Evolutionary conservation across 1,139 yeast species (phyloP), one percentile per base, ranked within the genome.

Genomic region (Protomyces gravidus): DNA sequence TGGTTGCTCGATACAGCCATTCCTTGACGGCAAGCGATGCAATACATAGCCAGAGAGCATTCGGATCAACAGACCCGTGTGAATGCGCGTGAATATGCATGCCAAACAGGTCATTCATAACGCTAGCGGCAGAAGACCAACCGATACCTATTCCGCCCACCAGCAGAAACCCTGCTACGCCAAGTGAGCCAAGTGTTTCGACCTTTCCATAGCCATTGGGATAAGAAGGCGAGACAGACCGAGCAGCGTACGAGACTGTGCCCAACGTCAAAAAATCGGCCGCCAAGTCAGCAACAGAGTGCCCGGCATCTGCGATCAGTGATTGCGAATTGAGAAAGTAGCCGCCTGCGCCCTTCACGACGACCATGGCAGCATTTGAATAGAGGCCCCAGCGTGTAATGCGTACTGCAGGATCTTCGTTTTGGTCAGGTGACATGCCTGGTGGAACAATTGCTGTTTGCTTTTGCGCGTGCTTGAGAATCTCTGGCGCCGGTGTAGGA

Each of bases 1-100:
- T 79, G 0, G 98, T 92, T 15, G 87, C 86, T 62, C 82, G 82
- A 73, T 82, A 92, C 50, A 92, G 81, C 79, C 95, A 78, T 71
- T 92, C 98, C 69, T 92, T 92, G 52, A 89, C 80, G 2, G 79
- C 79, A 62, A 92, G 88, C 1, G 96, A 89, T 1, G 84, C 96
- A 50, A 85, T 84, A 0, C 98, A 97, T 51, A 92, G 78, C 96
- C 97, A 90, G 9, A 97, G 96, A 2, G 97, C 97, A 69, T 89
- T 89, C 65, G 92, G 80, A 68, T 88, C 80, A 17, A 73, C 71
- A 52, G 74, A 77, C 4, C 71, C 67, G 64, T 79, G 81, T 2
- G 74, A 66, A 62, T 77, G 83, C n/a, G 75, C 65, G 64, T 78
- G 82, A 17, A 53, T 65, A 36, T 64, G 64, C 27, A 50, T 46